Base-by-base conservation (phyloP, 805 yeast genomes). In the Candida ovalis region DNA sequence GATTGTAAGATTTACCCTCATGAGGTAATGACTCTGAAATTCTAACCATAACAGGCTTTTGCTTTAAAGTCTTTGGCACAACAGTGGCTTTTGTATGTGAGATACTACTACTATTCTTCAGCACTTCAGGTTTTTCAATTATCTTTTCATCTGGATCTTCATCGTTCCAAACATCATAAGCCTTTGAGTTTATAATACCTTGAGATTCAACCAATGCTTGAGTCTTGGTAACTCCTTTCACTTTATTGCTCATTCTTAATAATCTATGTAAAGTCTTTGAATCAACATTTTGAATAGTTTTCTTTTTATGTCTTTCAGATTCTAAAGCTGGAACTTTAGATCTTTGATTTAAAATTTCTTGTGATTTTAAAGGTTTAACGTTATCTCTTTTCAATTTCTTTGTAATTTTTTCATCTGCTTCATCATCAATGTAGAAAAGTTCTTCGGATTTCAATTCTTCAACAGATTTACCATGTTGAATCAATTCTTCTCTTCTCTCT, bases 1-100 rank as follows among this genome's bases (percentile, higher is more conserved):
- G 99, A 63, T 94, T 94, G 63, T 89, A 94, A 2, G 98, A 91
- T 64, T 86, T 87, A 47, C 98, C 98, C 1, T 84, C 94, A 58
- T 84, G 84, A 12, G 96, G 90, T 3, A 82, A 48, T 1, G 56
- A 65, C 18, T 74, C 82, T 42, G 69, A 58, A n/a, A 75, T 74
- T 49, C 72, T 75, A 17, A 88, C 77, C 38, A 58, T 58, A n/a
- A 82, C 63, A 1, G 95, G 84, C 2, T 70, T 70, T 28, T 69
- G 65, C 42, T 66, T 72, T 54, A 82, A 57, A 2, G 91, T 84
- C 23, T 63, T 64, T 13, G 94, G 92, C 3, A 67, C 71, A 4
- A 63, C 64, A 3, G 77, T 74, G 4, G 88, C 79, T 32, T 69
- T 67, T 2, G 86, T 74, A 64, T 78, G 72, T 30, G 84, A 72